phyloP scores from a whole-genome alignment of 805 yeast genomes.

The Spathaspora boniae region DNA sequence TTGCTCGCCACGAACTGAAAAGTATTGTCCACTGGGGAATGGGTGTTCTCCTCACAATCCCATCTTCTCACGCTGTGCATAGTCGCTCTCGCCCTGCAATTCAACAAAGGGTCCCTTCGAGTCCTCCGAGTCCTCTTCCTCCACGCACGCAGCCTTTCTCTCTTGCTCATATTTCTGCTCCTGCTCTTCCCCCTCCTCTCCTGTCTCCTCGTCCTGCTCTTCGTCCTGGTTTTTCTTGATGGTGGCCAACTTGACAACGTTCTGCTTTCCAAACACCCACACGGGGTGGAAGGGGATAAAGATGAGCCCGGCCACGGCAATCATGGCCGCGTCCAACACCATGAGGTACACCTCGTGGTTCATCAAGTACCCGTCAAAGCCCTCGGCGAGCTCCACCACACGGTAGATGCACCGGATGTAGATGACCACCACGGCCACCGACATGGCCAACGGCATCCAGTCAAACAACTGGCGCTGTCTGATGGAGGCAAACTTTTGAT shows the following conservation, averaged over 20 bases:
- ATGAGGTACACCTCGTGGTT: slow-evolving; percentile 34
- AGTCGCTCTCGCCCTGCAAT: not conserved
- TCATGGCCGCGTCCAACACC: slow-evolving; percentile 38
- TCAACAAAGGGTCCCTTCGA: too few relatives aligned
- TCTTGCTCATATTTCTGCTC: too few relatives aligned
- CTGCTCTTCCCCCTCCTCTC: slow-evolving; percentile 5
- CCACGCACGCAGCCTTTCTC: too few relatives aligned
- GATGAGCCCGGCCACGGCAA: slow-evolving; percentile 32
- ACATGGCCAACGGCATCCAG: slow-evolving; percentile 33
- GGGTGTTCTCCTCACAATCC: too few relatives aligned
- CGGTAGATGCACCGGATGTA: slow-evolving; percentile 38
- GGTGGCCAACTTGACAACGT: slow-evolving; percentile 23
- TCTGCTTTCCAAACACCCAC: slow-evolving; percentile 28
- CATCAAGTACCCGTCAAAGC: slow-evolving; percentile 35
- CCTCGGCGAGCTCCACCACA: slow-evolving; percentile 38
- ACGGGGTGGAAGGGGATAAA: slow-evolving; percentile 40
- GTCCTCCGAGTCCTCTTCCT: too few relatives aligned
- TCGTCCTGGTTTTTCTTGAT: slow-evolving; percentile 25
- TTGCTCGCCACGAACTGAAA: too few relatives aligned
- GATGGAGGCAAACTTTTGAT: slow-evolving; percentile 20
- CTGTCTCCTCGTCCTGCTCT: slow-evolving; percentile 5
- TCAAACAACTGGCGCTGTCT: slow-evolving; percentile 24
- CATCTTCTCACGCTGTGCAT: too few relatives aligned
- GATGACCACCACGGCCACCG: slow-evolving; percentile 28
- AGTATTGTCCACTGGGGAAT: too few relatives aligned